Percentiles rank a stretch among this genome's conserved stretches.
Conservation (phyloP, 208 protist species). For the Acanthamoeba sp. region DNA sequence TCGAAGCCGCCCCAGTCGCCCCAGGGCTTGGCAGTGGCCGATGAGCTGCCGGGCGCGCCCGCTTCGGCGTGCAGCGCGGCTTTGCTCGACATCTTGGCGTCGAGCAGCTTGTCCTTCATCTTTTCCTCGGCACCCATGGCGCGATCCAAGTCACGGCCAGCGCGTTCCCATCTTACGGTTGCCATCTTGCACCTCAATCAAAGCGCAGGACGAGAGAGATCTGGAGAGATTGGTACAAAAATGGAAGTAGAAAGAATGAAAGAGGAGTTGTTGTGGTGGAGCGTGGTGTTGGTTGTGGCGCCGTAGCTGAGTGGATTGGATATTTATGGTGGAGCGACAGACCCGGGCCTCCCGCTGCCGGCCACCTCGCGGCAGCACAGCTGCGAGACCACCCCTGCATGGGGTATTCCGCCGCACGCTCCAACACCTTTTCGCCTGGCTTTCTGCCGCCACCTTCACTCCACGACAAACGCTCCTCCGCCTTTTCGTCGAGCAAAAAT, state of each 20-base stretch:
- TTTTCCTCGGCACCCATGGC: conserved; percentile 16
- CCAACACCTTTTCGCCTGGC: neutral
- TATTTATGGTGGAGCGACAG: conserved; percentile 1
- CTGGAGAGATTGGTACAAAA: neutral
- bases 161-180: neutral
- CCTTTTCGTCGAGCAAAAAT: neutral
- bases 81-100: neutral
- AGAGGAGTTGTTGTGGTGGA: neutral
- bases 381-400: neutral
- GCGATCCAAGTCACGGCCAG: neutral
- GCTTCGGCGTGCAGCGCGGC: neutral
- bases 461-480: neutral
- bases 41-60: neutral
- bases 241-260: neutral
- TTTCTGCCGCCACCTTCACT: neutral
- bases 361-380: too few relatives aligned
- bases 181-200: neutral
- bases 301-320: neutral
- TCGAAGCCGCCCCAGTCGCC: conserved; percentile 68
- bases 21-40: conserved; percentile 5
- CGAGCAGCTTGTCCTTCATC: conserved; percentile 16
- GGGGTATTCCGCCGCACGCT: neutral
- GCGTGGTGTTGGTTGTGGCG: neutral
- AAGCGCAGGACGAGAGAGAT: neutral
- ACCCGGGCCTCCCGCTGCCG: too few relatives aligned